phyloP scores from a whole-genome alignment of 177 flowering plant species.

The Vitis hybrid region DNA sequence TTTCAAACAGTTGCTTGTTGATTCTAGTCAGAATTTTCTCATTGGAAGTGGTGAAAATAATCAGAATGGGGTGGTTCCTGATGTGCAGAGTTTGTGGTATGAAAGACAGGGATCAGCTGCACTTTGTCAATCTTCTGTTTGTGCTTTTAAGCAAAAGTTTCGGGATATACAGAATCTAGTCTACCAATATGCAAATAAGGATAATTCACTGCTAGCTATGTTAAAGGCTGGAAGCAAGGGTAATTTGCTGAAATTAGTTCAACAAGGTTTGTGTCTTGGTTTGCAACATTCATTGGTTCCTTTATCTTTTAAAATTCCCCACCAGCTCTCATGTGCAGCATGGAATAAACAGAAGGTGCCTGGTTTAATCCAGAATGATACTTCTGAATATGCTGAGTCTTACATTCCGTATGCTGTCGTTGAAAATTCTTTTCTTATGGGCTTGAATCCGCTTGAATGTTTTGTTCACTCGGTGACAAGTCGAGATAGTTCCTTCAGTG shows the following conservation, averaged over 20 bases:
- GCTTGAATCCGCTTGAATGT: conserved; percentile 81
- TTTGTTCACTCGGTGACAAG: conserved; percentile 74
- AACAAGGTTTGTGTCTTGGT: conserved; percentile 86
- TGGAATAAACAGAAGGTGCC: conserved; percentile 47
- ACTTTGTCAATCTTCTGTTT: conserved; percentile 46
- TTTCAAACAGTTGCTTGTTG: conserved; percentile 51
- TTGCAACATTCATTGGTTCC: conserved; percentile 64
- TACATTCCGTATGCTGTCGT: conserved; percentile 66
- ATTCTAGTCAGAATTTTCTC: conserved; percentile 36
- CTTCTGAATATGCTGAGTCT: conserved; percentile 28
- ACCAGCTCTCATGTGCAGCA: conserved; percentile 51
- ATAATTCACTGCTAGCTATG: conserved; percentile 76
- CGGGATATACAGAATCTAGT: conserved; percentile 59
- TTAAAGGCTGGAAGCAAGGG: conserved; percentile 91
- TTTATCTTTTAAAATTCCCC: conserved; percentile 63
- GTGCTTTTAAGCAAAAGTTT: conserved; percentile 55
- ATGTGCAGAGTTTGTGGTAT: conserved; percentile 25
- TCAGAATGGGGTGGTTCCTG: conserved; percentile 16
- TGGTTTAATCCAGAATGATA: conserved; percentile 6
- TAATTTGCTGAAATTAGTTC: conserved; percentile 59
- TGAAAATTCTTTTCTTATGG: conserved; percentile 60
- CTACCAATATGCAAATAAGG: conserved; percentile 46
- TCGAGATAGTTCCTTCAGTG: conserved; percentile 80
- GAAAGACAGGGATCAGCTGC: conserved; percentile 54
- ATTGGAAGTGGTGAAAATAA: conserved; percentile 31